Conservation (phyloP, 371 early-diverging fungal species). For the Mortierella sp. region DNA sequence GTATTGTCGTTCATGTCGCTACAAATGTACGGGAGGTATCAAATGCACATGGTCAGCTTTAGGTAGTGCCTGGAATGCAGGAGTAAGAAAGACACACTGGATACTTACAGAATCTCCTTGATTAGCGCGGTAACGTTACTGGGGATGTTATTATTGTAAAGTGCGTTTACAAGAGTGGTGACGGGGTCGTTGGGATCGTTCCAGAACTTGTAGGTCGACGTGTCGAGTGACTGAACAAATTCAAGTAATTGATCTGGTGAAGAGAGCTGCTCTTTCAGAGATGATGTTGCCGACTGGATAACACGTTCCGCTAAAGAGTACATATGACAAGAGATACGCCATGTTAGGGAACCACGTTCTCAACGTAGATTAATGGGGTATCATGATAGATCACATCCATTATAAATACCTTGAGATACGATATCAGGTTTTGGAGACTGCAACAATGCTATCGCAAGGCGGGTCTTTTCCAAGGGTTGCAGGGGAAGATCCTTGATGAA, state of each 20-base stretch:
- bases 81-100: not conserved
- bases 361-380: too few species aligned
- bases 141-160: conserved; percentile 50
- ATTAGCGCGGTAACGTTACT: conserved; percentile 15
- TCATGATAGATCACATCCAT: not conserved
- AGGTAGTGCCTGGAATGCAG: too few species aligned
- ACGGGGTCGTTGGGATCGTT: conserved; percentile 43
- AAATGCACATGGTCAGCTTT: conserved; percentile 4
- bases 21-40: too few species aligned
- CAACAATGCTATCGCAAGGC: conserved; percentile 59
- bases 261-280: conserved; percentile 44
- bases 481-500: conserved; percentile 58
- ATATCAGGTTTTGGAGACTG: conserved; percentile 56
- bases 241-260: conserved; percentile 32
- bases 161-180: conserved; percentile 27
- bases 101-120: conserved; percentile 46
- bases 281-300: conserved; percentile 25
- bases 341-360: too few species aligned
- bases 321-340: not conserved
- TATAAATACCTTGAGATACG: conserved; percentile 58
- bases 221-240: conserved; percentile 46
- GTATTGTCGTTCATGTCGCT: conserved; percentile 48
- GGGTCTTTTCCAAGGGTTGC: conserved; percentile 58
- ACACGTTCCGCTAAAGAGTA: conserved; percentile 36
- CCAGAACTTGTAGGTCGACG: conserved; percentile 39